Evolutionary conservation across 1,284 basidiomycete genomes (phyloP).

Genomic region (Trichosporon sp.): DNA sequence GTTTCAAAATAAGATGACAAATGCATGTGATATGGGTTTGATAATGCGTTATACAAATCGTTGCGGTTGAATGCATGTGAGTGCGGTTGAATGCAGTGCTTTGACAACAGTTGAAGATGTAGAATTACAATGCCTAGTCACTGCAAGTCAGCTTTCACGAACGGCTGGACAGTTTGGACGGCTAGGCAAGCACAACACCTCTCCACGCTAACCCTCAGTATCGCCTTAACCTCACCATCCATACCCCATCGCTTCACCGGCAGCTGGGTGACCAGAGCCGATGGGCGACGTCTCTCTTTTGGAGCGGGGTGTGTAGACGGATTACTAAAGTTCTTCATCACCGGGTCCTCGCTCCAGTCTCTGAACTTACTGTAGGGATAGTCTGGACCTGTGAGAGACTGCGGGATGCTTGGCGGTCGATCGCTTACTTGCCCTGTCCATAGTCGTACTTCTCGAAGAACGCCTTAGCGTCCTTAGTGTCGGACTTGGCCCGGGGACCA

Average conservation of each 20-base stretch:
- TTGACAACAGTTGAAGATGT: constrained; percentile 7
- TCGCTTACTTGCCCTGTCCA: neutral
- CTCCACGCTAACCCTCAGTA: constrained; percentile 39
- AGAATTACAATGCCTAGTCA: neutral
- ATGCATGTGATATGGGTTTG: neutral
- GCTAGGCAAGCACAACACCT: neutral
- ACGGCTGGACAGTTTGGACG: neutral
- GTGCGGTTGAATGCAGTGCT: constrained; percentile 19
- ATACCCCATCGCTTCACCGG: constrained; percentile 32
- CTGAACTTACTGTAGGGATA: neutral
- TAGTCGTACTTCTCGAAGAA: constrained; percentile 81
- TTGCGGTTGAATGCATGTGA: neutral
- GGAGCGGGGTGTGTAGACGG: constrained; percentile 40
- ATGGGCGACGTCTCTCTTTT: constrained; percentile 2
- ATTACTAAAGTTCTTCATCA: constrained; percentile 47
- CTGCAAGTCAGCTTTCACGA: neutral
- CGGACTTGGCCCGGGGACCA: constrained; percentile 63
- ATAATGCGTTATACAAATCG: neutral
- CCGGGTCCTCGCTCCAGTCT: constrained; percentile 25
- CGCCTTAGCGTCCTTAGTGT: constrained; percentile 69
- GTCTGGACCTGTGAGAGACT: neutral
- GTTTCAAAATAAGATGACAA: neutral
- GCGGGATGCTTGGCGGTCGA: no score
- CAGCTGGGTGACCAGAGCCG: neutral
- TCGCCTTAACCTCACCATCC: constrained; percentile 45